A percentile compares a stretch with the other conserved stretches of the same genome.
Conservation (phyloP, 805 yeast genomes). For the Candida namnaoensis region DNA sequence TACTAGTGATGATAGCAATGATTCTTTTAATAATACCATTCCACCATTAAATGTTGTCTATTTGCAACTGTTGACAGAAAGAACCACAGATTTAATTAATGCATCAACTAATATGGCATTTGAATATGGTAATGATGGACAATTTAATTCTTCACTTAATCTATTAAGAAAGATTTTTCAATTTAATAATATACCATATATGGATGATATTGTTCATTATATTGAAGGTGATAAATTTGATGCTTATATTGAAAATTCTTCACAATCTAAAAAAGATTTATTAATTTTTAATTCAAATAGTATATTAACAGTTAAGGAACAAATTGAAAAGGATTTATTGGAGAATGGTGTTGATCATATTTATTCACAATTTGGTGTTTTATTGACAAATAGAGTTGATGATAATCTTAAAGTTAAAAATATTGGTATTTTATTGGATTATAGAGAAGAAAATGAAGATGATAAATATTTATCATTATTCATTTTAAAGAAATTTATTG, state of each 20-base stretch:
- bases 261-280: conserved; percentile 7
- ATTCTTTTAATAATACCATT: not conserved
- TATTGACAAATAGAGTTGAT: not conserved
- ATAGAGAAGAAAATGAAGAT: not conserved
- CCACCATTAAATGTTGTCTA: conserved; percentile 41
- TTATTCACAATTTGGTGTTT: not conserved
- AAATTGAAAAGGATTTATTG: not conserved
- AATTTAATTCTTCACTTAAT: conserved; percentile 21
- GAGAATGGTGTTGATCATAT: too few relatives aligned
- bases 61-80: conserved; percentile 49
- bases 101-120: conserved; percentile 37
- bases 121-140: conserved; percentile 18
- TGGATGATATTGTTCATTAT: conserved; percentile 66
- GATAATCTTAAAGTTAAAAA: not conserved
- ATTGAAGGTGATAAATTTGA: conserved; percentile 62
- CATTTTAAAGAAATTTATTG: not conserved
- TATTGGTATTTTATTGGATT: not conserved
- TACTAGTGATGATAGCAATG: not conserved
- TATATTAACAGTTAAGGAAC: conserved; percentile 4
- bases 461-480: too few relatives aligned
- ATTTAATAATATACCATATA: conserved; percentile 40
- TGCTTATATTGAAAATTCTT: conserved; percentile 52
- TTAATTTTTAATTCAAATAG: too few relatives aligned
- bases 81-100: conserved; percentile 63
- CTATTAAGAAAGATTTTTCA: conserved; percentile 26